These are phyloP conservation scores for Fusarium xyrophilum DNA, from an alignment of 2,329 filamentous ascomycete genomes.

Conservation along the genomic window DNA sequence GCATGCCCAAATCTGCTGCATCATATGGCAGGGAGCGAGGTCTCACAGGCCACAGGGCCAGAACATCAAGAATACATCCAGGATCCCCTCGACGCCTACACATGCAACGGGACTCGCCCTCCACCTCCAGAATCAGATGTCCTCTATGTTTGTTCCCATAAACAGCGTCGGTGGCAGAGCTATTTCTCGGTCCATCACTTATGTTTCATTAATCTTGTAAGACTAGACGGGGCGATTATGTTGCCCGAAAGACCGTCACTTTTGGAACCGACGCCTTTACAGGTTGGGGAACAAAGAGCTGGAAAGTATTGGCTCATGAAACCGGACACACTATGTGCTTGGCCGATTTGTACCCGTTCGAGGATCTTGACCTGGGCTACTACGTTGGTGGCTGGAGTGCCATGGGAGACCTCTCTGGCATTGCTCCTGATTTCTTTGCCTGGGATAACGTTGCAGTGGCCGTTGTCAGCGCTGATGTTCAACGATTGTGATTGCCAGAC, in stretches of 20 bases:
- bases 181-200: constrained; percentile 13
- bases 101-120: neutral
- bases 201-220: neutral
- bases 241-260: constrained; percentile 40
- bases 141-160: constrained; percentile 32
- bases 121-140: constrained; percentile 23
- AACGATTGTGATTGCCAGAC: too few species aligned
- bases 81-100: constrained; percentile 32
- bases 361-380: constrained; percentile 29
- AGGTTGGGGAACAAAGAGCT: constrained; percentile 42
- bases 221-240: neutral
- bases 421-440: constrained; percentile 47
- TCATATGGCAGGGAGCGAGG: constrained; percentile 37
- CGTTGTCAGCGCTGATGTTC: too few species aligned
- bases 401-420: constrained; percentile 47
- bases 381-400: constrained; percentile 49
- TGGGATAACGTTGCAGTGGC: too few species aligned
- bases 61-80: constrained; percentile 26
- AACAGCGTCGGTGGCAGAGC: neutral
- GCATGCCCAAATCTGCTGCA: constrained; percentile 39
- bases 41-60: constrained; percentile 5
- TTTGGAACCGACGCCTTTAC: constrained; percentile 45
- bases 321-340: constrained; percentile 50
- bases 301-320: constrained; percentile 46
- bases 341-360: constrained; percentile 47